Evolutionary conservation across 495 filamentous ascomycete genomes (phyloP).

Genomic region (Glutinoglossum americanum): DNA sequence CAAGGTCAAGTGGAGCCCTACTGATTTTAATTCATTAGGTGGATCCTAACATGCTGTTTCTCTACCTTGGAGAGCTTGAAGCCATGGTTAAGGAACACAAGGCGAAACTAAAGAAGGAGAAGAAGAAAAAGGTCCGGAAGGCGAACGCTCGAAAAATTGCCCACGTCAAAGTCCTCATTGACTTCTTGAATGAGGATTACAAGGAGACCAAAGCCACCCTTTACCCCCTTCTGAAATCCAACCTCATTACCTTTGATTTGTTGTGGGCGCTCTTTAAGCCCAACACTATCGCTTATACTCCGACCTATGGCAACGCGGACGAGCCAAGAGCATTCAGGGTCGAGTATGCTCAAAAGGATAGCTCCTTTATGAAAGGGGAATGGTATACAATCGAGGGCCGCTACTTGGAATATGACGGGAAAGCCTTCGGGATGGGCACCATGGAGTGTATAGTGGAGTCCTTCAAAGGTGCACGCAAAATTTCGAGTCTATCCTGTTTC

Average conservation of each 20-base stretch:
- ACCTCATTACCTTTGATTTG: constrained; percentile 76
- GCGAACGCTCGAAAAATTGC: constrained; percentile 26
- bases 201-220: constrained; percentile 58
- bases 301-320: constrained; percentile 57
- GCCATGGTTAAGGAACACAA: constrained; percentile 45
- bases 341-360: constrained; percentile 55
- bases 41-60: constrained; percentile 76
- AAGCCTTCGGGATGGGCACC: constrained; percentile 46
- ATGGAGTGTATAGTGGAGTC: constrained; percentile 49
- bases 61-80: constrained; percentile 62
- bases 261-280: constrained; percentile 86
- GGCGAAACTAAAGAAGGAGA: constrained; percentile 32
- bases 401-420: constrained; percentile 71
- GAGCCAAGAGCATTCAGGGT: constrained; percentile 84
- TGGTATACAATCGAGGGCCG: constrained; percentile 69
- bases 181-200: constrained; percentile 69
- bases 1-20: too few species aligned
- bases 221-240: constrained; percentile 61
- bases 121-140: constrained; percentile 47
- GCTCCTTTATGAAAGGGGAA: constrained; percentile 48
- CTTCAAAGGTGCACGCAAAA: constrained; percentile 72
- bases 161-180: constrained; percentile 58
- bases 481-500: constrained; percentile 55
- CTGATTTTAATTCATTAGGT: constrained; percentile 11
- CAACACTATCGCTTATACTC: constrained; percentile 63